Percentiles rank a stretch among this genome's conserved stretches.
Evolutionary conservation across 1,284 basidiomycete species (phyloP).

Genomic region (Inonotus hispidus): DNA sequence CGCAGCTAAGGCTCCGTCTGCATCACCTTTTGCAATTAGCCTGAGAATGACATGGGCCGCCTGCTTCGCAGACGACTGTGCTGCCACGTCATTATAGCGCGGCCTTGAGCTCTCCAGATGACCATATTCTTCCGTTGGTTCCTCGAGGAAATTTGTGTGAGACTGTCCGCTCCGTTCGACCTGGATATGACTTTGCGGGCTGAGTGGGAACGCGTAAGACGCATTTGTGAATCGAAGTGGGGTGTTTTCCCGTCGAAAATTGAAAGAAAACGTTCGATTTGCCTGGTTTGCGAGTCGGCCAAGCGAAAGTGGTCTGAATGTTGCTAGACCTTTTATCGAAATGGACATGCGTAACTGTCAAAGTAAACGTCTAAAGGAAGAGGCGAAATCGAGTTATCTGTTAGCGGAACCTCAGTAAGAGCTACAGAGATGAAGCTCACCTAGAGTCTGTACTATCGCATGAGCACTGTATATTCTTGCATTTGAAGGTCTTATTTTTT

Average conservation of each 20-base stretch:
- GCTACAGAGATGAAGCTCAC: not conserved
- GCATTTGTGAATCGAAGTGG: not conserved
- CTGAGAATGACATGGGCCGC: conserved; percentile 3
- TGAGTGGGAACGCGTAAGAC: not conserved
- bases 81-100: not conserved
- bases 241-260: not conserved
- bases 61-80: not conserved
- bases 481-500: too few species aligned
- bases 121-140: conserved; percentile 12
- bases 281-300: not conserved
- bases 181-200: not conserved
- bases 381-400: not conserved
- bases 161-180: not conserved
- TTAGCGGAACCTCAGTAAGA: not conserved
- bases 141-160: conserved; percentile 8
- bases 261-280: not conserved
- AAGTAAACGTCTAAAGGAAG: not conserved
- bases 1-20: conserved; percentile 7
- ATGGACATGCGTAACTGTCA: conserved; percentile 14
- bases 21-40: conserved; percentile 12
- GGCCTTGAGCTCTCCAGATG: not conserved
- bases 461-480: not conserved
- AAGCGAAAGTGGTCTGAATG: not conserved
- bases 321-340: conserved; percentile 9
- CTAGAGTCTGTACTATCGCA: not conserved